phyloP scores from a whole-genome alignment of 2,329 filamentous ascomycete species.

The Ploettnerulaceae sp. region DNA sequence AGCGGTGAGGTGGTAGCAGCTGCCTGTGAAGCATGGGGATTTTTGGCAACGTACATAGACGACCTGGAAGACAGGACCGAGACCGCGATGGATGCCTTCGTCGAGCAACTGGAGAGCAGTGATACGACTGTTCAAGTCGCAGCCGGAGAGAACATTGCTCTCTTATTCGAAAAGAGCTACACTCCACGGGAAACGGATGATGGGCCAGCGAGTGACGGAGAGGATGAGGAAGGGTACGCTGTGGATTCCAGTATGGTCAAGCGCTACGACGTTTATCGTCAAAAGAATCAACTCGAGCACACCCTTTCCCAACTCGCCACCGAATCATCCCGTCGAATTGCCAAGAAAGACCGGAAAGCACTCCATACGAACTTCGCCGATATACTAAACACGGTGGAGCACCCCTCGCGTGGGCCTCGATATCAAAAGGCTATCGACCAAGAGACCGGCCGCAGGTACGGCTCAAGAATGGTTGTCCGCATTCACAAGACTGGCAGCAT shows the following conservation, averaged over 20 bases:
- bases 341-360: slow-evolving; percentile 61
- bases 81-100: slow-evolving; percentile 60
- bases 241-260: slow-evolving; percentile 47
- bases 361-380: slow-evolving; percentile 64
- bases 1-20: slow-evolving; percentile 57
- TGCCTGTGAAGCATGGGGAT: slow-evolving; percentile 64
- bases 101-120: slow-evolving; percentile 63
- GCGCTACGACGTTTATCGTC: slow-evolving; percentile 63
- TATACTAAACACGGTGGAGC: slow-evolving; percentile 60
- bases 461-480: slow-evolving; percentile 56
- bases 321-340: slow-evolving; percentile 55
- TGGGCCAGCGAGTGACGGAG: slow-evolving; percentile 40
- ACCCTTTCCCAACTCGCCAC: slow-evolving; percentile 55
- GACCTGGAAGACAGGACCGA: slow-evolving; percentile 61
- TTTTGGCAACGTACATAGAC: slow-evolving; percentile 60
- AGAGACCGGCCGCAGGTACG: slow-evolving; percentile 54
- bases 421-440: slow-evolving; percentile 61
- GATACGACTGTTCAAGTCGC: slow-evolving; percentile 61
- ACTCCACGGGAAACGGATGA: slow-evolving; percentile 43
- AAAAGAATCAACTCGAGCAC: slow-evolving; percentile 55
- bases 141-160: slow-evolving; percentile 66
- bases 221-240: slow-evolving; percentile 34
- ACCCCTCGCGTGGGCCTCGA: slow-evolving; percentile 60
- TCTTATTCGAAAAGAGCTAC: slow-evolving; percentile 62
- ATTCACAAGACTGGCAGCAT: slow-evolving; percentile 55